Percentiles rank a stretch among this genome's conserved stretches.
phyloP scores from a whole-genome alignment of 352 stramenopile species.

The Phytophthora europaea region DNA sequence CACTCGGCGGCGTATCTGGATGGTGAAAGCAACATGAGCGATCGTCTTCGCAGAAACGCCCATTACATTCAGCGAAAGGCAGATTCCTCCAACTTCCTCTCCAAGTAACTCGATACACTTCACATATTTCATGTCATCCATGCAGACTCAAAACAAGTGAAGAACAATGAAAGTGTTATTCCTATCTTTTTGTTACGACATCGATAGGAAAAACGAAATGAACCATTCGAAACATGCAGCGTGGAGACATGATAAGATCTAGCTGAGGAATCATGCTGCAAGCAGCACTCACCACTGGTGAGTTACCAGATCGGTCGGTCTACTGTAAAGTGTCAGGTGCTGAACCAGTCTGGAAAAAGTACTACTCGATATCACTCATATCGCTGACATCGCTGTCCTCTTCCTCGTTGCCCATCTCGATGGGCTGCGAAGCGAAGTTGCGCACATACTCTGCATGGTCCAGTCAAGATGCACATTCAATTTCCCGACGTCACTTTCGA shows the following conservation, averaged over 20 bases:
- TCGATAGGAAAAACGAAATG: slow-evolving; percentile 28
- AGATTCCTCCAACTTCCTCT: slow-evolving; percentile 84
- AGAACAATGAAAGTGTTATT: slow-evolving; percentile 40
- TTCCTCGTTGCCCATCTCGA: slow-evolving; percentile 77
- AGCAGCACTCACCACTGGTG: slow-evolving; percentile 4
- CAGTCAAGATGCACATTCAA: not conserved
- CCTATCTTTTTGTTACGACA: slow-evolving; percentile 36
- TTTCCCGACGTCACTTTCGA: not conserved
- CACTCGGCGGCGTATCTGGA: slow-evolving; percentile 80
- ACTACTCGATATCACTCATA: slow-evolving; percentile 83
- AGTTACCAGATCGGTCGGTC: slow-evolving; percentile 27
- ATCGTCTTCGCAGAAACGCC: slow-evolving; percentile 80
- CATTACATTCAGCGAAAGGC: slow-evolving; percentile 89
- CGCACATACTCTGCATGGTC: slow-evolving; percentile 74
- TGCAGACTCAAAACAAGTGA: not conserved
- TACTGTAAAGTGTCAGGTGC: slow-evolving; percentile 28
- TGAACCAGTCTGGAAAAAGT: not conserved
- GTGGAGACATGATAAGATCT: slow-evolving; percentile 24
- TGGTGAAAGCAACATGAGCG: slow-evolving; percentile 70
- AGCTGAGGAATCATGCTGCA: slow-evolving; percentile 7
- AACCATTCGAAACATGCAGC: slow-evolving; percentile 36
- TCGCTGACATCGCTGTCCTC: slow-evolving; percentile 88
- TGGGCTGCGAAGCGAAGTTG: slow-evolving; percentile 79
- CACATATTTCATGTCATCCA: slow-evolving; percentile 9
- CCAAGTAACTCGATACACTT: slow-evolving; percentile 50